Conservation (phyloP, 208 protist genomes). For the Acanthamoeba culbertsoni region DNA sequence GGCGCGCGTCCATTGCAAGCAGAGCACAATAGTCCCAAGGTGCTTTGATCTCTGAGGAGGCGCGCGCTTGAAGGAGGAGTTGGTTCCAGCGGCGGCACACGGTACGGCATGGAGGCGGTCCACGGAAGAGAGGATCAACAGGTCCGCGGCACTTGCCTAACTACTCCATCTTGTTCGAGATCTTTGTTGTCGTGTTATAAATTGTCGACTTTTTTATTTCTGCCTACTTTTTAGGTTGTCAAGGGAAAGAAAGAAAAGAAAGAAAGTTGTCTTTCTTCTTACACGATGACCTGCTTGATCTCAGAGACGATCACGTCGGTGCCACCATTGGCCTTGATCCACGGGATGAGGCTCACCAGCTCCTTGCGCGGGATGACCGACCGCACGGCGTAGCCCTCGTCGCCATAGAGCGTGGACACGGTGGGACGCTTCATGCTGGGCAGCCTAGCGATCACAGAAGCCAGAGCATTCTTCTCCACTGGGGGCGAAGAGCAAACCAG, state of each 20-base stretch:
- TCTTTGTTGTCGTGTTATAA: no score
- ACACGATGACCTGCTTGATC: slow-evolving; percentile 62
- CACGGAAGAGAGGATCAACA: no score
- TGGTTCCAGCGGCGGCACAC: no score
- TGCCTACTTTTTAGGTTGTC: no score
- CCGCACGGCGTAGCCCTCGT: slow-evolving; percentile 57
- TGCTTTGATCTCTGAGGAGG: no score
- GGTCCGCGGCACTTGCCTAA: no score
- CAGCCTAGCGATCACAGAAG: slow-evolving; percentile 33
- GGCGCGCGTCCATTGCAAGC: no score
- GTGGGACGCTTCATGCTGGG: slow-evolving; percentile 60
- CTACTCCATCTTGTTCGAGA: no score
- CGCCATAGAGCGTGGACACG: slow-evolving; percentile 61
- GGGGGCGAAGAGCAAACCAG: neutral
- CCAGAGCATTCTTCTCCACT: neutral
- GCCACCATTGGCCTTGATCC: slow-evolving; percentile 63
- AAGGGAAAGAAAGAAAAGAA: neutral
- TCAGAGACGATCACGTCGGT: slow-evolving; percentile 63
- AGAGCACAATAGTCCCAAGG: no score
- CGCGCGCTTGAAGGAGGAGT: no score
- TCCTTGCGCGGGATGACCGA: slow-evolving; percentile 54
- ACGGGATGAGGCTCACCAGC: slow-evolving; percentile 50
- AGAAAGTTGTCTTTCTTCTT: neutral
- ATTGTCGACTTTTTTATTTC: no score
- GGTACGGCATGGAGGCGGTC: no score